Percentiles rank a stretch among this genome's conserved stretches.
These are phyloP conservation scores for Exophiala aquamarina DNA, from an alignment of 2,329 filamentous ascomycete genomes.

Conservation along the genomic window DNA sequence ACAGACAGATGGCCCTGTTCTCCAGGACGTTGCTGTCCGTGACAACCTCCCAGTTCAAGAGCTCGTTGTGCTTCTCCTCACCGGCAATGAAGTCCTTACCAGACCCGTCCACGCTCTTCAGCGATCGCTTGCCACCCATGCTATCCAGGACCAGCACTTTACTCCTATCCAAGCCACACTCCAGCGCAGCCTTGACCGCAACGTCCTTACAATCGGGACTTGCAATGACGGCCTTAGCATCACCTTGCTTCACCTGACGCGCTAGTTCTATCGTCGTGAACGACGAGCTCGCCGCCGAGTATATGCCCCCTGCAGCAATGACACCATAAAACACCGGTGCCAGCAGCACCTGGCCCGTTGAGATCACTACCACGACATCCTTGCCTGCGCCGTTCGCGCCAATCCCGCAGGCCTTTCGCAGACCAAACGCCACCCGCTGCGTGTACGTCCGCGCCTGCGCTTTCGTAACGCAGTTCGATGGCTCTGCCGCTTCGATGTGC, in stretches of 20 bases:
- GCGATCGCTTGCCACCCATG: slow-evolving; percentile 37
- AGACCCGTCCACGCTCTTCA: slow-evolving; percentile 15
- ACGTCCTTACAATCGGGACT: slow-evolving; percentile 52
- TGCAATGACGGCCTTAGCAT: slow-evolving; percentile 39
- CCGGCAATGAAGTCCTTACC: slow-evolving; percentile 17
- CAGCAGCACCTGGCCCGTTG: slow-evolving; percentile 57
- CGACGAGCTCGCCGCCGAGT: slow-evolving; percentile 38
- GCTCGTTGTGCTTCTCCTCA: slow-evolving; percentile 25
- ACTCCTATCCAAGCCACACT: slow-evolving; percentile 45
- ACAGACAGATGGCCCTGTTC: slow-evolving; percentile 39
- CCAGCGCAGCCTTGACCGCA: slow-evolving; percentile 51
- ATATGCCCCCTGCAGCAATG: slow-evolving; percentile 60
- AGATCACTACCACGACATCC: slow-evolving; percentile 58
- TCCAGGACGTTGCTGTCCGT: slow-evolving; percentile 51
- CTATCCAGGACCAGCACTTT: slow-evolving; percentile 55
- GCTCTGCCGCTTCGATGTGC: slow-evolving; percentile 59
- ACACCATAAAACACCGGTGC: slow-evolving; percentile 57
- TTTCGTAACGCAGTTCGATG: slow-evolving; percentile 55
- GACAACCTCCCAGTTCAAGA: slow-evolving; percentile 55
- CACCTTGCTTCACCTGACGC: slow-evolving; percentile 23
- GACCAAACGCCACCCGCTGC: slow-evolving; percentile 54
- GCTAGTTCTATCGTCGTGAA: slow-evolving; percentile 22
- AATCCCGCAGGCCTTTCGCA: slow-evolving; percentile 56
- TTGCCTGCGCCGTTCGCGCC: slow-evolving; percentile 47
- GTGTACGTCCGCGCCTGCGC: slow-evolving; percentile 49